Evolutionary conservation across 345 rosid genomes (phyloP), one percentile per base, ranked within the genome.

Genomic region (Mangifera indica): DNA sequence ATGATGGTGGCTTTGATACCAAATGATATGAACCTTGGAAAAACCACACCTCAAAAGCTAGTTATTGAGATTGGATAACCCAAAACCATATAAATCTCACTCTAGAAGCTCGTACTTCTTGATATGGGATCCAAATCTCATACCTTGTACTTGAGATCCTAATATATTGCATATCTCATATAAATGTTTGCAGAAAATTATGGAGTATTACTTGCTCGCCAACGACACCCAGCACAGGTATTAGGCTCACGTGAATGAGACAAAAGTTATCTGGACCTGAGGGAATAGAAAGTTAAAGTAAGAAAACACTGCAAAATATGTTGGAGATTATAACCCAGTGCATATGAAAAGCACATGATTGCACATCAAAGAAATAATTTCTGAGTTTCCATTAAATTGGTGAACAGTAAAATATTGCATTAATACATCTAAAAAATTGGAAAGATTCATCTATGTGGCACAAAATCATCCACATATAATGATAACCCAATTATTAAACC

Each of bases 191-290:
- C 40, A 58, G 25, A 42, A 62, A 54, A 73, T n/a, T 42, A 74
- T 52, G 70, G 63, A 53, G 69, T 52, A 71, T 44, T 84, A 95
- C 99, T 87, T 92, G 98, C 82, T 95, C 99, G 57, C 99, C 99
- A 78, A 95, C 99, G 70, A 92, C 96, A 68, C 91, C 92, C 61
- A 95, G 79, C 70, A 95, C 97, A 22, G 99, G 99, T 75, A 95
- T 86, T 77, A 95, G 83, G 91, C 99, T 92, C 77, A 95, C 98
- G 82, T 95, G 99, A 76, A 95, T 76, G 53, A 95, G 89, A 81
- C 99, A 95, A 82, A 95, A 91, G 79, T 92, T 92, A 71, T 91
- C 89, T 74, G 74, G 87, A 74, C 99, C 99, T 95, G 79, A 74
- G 45, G 54, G 55, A 79, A 80, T 71, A 24, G 24, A 53, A 72